Evolutionary conservation across 768 basidiomycete species (phyloP), one percentile per base, ranked within the genome.

Genomic region (Infundibulicybe gibba): DNA sequence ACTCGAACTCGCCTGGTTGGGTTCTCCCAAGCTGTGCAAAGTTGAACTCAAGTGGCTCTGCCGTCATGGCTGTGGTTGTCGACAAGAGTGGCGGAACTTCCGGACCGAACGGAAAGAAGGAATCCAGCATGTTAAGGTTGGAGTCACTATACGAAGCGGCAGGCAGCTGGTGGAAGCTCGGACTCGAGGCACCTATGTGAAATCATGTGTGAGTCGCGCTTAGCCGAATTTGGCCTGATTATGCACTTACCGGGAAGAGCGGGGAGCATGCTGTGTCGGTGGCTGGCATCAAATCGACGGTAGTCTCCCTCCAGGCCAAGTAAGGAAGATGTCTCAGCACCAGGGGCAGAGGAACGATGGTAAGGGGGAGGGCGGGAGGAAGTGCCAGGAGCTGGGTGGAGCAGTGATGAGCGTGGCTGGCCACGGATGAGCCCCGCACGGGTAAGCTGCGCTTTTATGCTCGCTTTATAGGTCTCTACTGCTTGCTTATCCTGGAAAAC

Each of bases 381-480:
- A 40, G 61, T 47, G 34, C 59, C 52, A 19, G 10, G n/a, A 19
- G 35, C 35, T 32, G 64, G 59, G 51, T 71, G 68, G 45, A 74
- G 56, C 48, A 76, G 69, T 48, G 79, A 75, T 40, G 83, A 68
- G 16, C 87, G 81, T 12, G 87, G 89, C 59, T 90, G 87, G 35
- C 89, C 89, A 31, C 89, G 84, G 54, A 91, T 90, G 59, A 89
- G 79, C 50, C 87, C 87, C 38, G 82, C 81, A 51, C 81, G 74
- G 35, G 85, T 83, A 46, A 91, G 74, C 59, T 90, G 85, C 30
- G 84, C 79, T 65, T 90, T 92, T 64, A 92, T 91, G 50, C 81
- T 77, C 15, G 85, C 87, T 65, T 90, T 90, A 74, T 90, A 91
- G 40, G 74, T 76, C 56, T 90, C 86, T 41, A 90, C 88, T 6